Base-by-base conservation (phyloP, 108 stramenopile species). In the Stephanodiscus minutulus region DNA sequence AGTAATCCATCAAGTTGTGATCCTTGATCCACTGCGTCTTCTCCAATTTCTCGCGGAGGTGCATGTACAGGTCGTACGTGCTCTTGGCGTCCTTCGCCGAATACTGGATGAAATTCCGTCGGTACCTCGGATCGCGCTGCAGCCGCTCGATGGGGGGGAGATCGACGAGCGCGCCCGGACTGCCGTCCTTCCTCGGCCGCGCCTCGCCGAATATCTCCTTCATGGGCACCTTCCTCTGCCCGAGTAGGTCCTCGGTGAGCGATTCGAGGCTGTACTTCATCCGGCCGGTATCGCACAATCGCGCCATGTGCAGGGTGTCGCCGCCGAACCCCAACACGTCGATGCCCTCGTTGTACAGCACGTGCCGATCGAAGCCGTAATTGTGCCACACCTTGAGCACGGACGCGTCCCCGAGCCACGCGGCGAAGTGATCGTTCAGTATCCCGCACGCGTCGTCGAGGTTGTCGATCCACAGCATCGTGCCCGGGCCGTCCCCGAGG, bases 221-320 rank as follows among this genome's bases (percentile, higher is more conserved):
- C 99, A 99, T 99, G 15, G 97, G 90, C 37, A 63, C 57, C 69
- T 99, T 99, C n/a, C 83, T 71, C 41, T 76, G 39, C 43, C 68
- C 62, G 37, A 97, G 53, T 15, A 96, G 57, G 47, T 88, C 82
- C 10, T 74, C 64, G 11, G 95, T 92, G 55, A 99, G 72, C 7
- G 93, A 87, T 64, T 96, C 97, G 56, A 99, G 82, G 29, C 85
- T 82, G 64, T 98, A 99, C 17, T 79, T 67, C 35, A 76, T 73
- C 31, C 95, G 74, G 15, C 82, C 72, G 12, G 98, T 92, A 77
- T 96, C 90, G 70, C 95, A 83, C 66, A 98, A 76, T 31, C 99
- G 76, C 43, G 97, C 99, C 99, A 99, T 99, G 91, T 99, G 99
- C 96, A 99, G 97, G 21, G 99, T 99, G 82, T 99, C 99, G 8